Evolutionary conservation across 805 yeast genomes (phyloP).

Genomic region (Yamadazyma takamatsuzukensis): DNA sequence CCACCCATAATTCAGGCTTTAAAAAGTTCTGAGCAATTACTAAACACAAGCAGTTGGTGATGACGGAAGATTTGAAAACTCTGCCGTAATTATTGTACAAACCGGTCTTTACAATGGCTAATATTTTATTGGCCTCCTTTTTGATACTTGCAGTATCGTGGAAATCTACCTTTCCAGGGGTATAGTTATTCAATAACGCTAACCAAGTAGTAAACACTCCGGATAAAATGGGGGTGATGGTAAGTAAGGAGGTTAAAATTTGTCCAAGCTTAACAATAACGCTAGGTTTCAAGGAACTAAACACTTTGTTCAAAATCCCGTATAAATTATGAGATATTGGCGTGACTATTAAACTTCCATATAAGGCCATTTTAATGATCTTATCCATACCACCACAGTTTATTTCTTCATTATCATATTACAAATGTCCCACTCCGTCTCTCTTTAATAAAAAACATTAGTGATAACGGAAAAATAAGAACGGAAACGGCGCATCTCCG

Average conservation of each 20-base stretch:
- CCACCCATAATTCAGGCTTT: slow-evolving; percentile 61
- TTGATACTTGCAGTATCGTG: slow-evolving; percentile 10
- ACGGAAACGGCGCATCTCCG: no score
- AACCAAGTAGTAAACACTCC: slow-evolving; percentile 51
- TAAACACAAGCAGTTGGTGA: slow-evolving; percentile 51
- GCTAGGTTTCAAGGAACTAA: no score
- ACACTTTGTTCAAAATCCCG: slow-evolving; percentile 40
- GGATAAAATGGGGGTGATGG: slow-evolving; percentile 53
- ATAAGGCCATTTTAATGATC: slow-evolving; percentile 52
- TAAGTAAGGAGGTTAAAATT: slow-evolving; percentile 46
- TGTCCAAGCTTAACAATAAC: slow-evolving; percentile 41
- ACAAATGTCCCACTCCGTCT: no score
- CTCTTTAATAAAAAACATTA: no score
- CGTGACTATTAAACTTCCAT: slow-evolving; percentile 51
- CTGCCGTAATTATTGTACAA: slow-evolving; percentile 41
- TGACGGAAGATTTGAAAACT: slow-evolving; percentile 50
- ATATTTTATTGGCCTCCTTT: slow-evolving; percentile 18
- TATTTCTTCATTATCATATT: no score
- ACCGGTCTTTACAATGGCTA: slow-evolving; percentile 22
- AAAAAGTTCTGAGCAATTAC: slow-evolving; percentile 55
- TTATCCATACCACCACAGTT: no score
- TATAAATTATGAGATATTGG: slow-evolving; percentile 59
- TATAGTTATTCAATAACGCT: slow-evolving; percentile 44
- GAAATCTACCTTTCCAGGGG: slow-evolving; percentile 8
- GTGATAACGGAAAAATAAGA: no score